A percentile compares a stretch with the other conserved stretches of the same genome.
Evolutionary conservation across 371 early-diverging fungal species (phyloP).

Genomic region (Basidiobolus heterosporus): DNA sequence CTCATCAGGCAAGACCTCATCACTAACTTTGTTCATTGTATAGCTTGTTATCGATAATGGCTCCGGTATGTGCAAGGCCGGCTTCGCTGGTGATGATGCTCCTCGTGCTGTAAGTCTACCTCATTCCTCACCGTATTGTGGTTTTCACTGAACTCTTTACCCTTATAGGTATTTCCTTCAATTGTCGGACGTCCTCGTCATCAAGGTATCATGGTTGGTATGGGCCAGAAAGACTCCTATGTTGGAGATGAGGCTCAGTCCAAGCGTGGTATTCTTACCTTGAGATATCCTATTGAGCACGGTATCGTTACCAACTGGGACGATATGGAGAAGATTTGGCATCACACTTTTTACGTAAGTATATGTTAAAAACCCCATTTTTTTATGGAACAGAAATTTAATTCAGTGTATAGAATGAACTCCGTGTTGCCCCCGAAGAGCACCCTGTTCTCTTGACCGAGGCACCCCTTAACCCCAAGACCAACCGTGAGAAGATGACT

Average conservation of each 20-base stretch:
- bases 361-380: background rate
- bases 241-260: conserved; percentile 99
- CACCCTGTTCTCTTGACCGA: conserved; percentile 98
- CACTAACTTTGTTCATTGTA: background rate
- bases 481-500: conserved; percentile 99
- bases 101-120: conserved; percentile 85
- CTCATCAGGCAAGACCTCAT: background rate
- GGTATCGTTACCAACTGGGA: conserved; percentile 99
- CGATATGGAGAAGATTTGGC: conserved; percentile 99
- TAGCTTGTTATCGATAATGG: conserved; percentile 89
- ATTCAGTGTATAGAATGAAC: conserved; percentile 45
- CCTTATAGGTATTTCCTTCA: conserved; percentile 94
- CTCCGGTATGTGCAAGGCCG: conserved; percentile 99
- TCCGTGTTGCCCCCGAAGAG: conserved; percentile 80
- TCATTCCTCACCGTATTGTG: conserved; percentile 2
- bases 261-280: conserved; percentile 97
- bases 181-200: conserved; percentile 99
- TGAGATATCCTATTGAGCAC: conserved; percentile 99
- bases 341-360: conserved; percentile 86
- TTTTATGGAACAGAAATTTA: background rate
- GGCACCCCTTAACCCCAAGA: conserved; percentile 99
- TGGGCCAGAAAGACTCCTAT: conserved; percentile 99
- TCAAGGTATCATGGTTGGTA: conserved; percentile 99
- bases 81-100: conserved; percentile 99
- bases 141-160: background rate